Evolutionary conservation across 2,329 filamentous ascomycete species (phyloP), one percentile per base, ranked within the genome.

Genomic region (Microdochium bolleyi): DNA sequence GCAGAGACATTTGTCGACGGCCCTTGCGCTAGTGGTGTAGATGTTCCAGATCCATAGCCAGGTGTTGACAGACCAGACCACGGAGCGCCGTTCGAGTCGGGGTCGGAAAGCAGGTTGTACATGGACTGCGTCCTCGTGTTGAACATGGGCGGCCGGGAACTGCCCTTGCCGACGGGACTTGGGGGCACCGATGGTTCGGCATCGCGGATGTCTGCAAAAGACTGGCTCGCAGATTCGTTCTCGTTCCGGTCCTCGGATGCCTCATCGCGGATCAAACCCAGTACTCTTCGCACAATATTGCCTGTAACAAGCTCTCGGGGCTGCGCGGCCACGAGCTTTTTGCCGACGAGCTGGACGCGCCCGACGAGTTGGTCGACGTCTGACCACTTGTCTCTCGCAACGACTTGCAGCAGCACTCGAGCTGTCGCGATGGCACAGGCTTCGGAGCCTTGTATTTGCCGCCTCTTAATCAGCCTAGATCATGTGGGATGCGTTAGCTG

Each of bases 391-490:
- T 87, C 88, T 58, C 85, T 85, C 32, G 88, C 88, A 51, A 99
- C 89, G 22, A 96, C 88, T 56, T 89, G 87, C 51, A 91, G 82
- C 46, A 99, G 83, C 25, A 97, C 84, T 62, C 95, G 88, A 22
- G 92, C 89, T 2, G 92, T 97, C 56, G 92, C 92, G 54, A 94
- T 84, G 53, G 94, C 94, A 71, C 92, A 96, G 68, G 88, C 83
- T 68, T 94, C 84, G 49, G 92, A 89, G 59, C 89, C 89, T 56
- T 82, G 83, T 64, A 99, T 95, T 67, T 97, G 92, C 61, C 92
- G 80, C 67, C 92, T 80, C 71, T 96, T 96, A 58, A 99, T 80
- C 21, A 96, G 84, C 51, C 89, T 94, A 55, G 56, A 34, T 19
- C 50, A 55, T 50, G 49, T 24, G 25, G 25, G 19, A 14, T 48